Percentiles rank a stretch among this genome's conserved stretches.
phyloP scores from a whole-genome alignment of 2,329 filamentous ascomycete genomes.

The Paraconiothyrium brasiliense region DNA sequence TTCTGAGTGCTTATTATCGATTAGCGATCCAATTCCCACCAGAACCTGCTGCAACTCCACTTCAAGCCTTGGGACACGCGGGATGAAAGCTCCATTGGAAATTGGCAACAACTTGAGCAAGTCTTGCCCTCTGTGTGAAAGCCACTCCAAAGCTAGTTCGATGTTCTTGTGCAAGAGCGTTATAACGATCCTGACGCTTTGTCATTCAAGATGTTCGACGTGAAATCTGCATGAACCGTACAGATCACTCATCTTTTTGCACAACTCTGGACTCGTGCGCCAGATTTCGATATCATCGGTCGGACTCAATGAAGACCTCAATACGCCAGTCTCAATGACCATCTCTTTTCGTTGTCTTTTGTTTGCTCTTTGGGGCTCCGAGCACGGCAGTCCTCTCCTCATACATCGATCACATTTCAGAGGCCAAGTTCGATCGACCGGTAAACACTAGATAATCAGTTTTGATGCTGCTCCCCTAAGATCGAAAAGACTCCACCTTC shows the following conservation, averaged over 20 bases:
- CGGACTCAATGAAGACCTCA: too few relatives aligned
- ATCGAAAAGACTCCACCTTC: not conserved
- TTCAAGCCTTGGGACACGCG: too few relatives aligned
- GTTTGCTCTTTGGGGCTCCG: not conserved
- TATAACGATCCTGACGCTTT: too few relatives aligned
- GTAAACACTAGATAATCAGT: constrained; percentile 2
- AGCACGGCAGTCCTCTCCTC: constrained; percentile 7
- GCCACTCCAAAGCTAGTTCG: too few relatives aligned
- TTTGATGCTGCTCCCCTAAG: not conserved
- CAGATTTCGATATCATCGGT: not conserved
- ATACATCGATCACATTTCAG: constrained; percentile 9
- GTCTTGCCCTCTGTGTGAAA: too few relatives aligned
- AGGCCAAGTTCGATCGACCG: constrained; percentile 1
- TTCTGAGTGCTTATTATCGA: too few relatives aligned
- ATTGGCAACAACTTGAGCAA: too few relatives aligned
- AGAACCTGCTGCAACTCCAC: too few relatives aligned
- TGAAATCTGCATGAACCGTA: not conserved
- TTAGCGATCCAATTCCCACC: too few relatives aligned
- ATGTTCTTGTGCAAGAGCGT: too few relatives aligned
- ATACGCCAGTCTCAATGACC: too few relatives aligned
- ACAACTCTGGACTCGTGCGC: not conserved
- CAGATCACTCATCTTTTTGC: not conserved
- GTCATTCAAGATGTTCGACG: not conserved
- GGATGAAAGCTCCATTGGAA: too few relatives aligned
- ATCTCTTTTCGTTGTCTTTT: not conserved